phyloP scores from a whole-genome alignment of 2,329 filamentous ascomycete species.

The Gnomoniopsis sp. region DNA sequence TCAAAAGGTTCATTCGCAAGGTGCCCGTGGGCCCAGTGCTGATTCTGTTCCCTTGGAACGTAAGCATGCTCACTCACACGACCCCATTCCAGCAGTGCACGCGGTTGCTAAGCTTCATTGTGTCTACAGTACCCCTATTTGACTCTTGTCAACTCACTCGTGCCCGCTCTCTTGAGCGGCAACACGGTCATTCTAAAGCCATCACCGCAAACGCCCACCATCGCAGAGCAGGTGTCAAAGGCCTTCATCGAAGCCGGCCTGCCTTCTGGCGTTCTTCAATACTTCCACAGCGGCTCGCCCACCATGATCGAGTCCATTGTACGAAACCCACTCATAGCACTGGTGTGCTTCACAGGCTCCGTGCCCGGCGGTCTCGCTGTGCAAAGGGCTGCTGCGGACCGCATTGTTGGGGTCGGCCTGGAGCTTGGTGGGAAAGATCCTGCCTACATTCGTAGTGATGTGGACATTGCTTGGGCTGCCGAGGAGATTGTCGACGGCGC shows the following conservation, averaged over 20 bases:
- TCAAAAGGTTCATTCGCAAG: constrained; percentile 87
- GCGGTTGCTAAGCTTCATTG: background rate
- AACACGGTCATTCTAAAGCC: constrained; percentile 94
- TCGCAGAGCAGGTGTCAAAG: constrained; percentile 77
- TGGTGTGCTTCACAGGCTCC: constrained; percentile 92
- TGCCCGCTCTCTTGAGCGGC: constrained; percentile 86
- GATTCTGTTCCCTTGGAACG: constrained; percentile 94
- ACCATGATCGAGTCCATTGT: constrained; percentile 74
- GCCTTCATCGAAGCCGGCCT: constrained; percentile 79
- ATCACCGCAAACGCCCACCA: constrained; percentile 89
- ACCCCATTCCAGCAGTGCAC: background rate
- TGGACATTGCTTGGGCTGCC: constrained; percentile 86
- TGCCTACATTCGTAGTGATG: constrained; percentile 81
- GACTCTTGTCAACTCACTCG: constrained; percentile 85
- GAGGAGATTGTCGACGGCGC: constrained; percentile 93
- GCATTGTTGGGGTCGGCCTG: constrained; percentile 80
- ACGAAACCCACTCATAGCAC: constrained; percentile 69
- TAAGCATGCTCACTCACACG: constrained; percentile 42
- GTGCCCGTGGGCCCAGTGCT: constrained; percentile 83
- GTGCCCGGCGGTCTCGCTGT: constrained; percentile 84
- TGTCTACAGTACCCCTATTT: constrained; percentile 79
- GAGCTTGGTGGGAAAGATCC: constrained; percentile 95
- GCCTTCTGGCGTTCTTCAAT: constrained; percentile 80
- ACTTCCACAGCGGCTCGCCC: constrained; percentile 84
- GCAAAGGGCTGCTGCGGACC: constrained; percentile 78